Conservation (phyloP, 2,329 filamentous ascomycete species). For the Zasmidium citrigriseum region DNA sequence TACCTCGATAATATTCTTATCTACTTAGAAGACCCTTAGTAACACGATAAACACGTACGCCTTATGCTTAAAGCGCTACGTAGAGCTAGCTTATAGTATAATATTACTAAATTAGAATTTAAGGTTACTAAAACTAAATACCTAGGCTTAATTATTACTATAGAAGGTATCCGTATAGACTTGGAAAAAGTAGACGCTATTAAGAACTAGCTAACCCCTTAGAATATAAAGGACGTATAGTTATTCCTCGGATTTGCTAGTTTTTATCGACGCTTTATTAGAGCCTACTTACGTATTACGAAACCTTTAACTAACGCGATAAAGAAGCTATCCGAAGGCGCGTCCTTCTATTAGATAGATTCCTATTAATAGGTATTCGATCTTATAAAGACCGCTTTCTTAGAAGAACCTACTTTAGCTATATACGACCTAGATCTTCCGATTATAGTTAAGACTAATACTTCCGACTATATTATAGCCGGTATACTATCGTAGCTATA, state of each 20-base stretch:
- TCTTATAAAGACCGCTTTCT: constrained; percentile 5
- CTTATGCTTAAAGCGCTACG: constrained; percentile 23
- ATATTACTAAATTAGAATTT: constrained; percentile 10
- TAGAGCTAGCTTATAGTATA: constrained; percentile 14
- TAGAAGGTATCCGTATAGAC: constrained; percentile 26
- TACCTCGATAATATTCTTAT: constrained; percentile 34
- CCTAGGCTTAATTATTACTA: constrained; percentile 27
- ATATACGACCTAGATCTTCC: not conserved
- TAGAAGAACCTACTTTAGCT: not conserved
- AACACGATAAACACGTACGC: constrained; percentile 29
- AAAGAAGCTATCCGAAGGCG: not conserved
- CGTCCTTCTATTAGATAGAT: not conserved
- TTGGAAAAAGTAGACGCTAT: constrained; percentile 3
- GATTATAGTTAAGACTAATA: not conserved
- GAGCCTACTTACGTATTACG: not conserved
- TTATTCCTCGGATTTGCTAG: no score
- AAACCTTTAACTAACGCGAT: not conserved
- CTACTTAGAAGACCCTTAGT: constrained; percentile 29
- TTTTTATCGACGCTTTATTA: constrained; percentile 1
- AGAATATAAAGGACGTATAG: constrained; percentile 6
- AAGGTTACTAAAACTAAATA: constrained; percentile 29
- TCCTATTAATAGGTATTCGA: no score
- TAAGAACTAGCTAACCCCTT: not conserved
- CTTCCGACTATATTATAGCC: not conserved
- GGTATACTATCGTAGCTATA: not conserved